Evolutionary conservation across 352 stramenopile genomes (phyloP).

Genomic region (Pythium phragmiticola): DNA sequence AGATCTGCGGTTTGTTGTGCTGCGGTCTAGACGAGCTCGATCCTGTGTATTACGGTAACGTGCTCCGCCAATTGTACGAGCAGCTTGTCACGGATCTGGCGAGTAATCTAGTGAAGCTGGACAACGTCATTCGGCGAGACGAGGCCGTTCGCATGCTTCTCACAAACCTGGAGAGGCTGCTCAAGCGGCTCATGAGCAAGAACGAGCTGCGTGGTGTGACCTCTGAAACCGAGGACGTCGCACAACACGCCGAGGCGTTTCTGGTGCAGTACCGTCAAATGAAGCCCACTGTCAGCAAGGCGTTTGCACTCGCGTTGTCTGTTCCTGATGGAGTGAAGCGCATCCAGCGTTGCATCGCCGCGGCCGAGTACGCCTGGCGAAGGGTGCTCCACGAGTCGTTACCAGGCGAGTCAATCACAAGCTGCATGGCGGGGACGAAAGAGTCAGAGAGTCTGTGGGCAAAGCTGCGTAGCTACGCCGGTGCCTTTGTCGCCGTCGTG

Average conservation of each 20-base stretch:
- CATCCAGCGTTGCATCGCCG: constrained; percentile 32
- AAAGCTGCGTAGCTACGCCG: constrained; percentile 18
- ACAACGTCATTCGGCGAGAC: neutral
- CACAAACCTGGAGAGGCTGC: constrained; percentile 41
- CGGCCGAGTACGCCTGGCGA: constrained; percentile 47
- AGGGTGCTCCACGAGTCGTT: constrained; percentile 28
- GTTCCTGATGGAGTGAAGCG: constrained; percentile 22
- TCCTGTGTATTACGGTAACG: constrained; percentile 33
- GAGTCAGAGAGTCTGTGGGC: constrained; percentile 23
- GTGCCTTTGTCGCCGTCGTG: constrained; percentile 9
- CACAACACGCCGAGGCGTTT: constrained; percentile 34
- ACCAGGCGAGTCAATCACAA: constrained; percentile 19
- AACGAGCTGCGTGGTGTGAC: constrained; percentile 48
- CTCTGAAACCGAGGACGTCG: constrained; percentile 34
- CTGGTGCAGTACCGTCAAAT: constrained; percentile 27
- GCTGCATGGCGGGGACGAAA: constrained; percentile 30
- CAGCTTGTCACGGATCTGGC: constrained; percentile 21
- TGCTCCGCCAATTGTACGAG: constrained; percentile 32
- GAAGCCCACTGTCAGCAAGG: constrained; percentile 25
- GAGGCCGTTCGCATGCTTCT: constrained; percentile 38
- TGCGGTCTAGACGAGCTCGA: constrained; percentile 45
- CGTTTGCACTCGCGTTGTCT: constrained; percentile 27
- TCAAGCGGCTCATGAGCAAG: constrained; percentile 41
- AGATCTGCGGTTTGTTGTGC: constrained; percentile 39
- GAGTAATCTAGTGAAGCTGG: too few species aligned